Conservation (phyloP, 257 asterid genomes). For the Capsicum rhomboideum region DNA sequence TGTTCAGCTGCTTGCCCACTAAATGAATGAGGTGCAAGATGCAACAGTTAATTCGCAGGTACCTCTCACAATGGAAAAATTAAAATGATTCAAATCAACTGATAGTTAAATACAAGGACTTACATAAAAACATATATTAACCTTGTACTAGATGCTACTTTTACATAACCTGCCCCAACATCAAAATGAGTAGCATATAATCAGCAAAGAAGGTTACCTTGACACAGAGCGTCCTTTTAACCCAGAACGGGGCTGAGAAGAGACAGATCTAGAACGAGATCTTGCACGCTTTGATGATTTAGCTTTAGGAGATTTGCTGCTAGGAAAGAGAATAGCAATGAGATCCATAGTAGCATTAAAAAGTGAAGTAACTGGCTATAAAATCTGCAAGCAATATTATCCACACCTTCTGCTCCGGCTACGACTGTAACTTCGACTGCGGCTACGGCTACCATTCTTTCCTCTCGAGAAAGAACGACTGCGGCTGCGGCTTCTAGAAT, state of each 20-base stretch:
- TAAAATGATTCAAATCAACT: background rate
- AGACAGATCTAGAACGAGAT: constrained; percentile 38
- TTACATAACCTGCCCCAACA: background rate
- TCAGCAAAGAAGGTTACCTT: constrained; percentile 40
- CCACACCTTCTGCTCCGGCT: constrained; percentile 82
- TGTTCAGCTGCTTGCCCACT: background rate
- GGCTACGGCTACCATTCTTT: constrained; percentile 57
- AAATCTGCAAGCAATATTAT: background rate
- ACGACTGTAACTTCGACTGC: constrained; percentile 53
- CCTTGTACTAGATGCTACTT: background rate
- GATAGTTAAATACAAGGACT: background rate
- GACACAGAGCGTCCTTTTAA: constrained; percentile 55
- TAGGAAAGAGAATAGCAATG: background rate
- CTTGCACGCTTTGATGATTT: constrained; percentile 72
- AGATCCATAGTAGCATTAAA: background rate
- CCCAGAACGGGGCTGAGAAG: constrained; percentile 39
- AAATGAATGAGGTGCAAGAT: background rate
- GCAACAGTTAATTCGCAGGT: background rate
- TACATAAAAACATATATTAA: background rate
- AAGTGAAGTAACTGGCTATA: background rate
- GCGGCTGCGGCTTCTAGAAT: constrained; percentile 61
- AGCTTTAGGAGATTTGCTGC: constrained; percentile 92
- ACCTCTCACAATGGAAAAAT: background rate
- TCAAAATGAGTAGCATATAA: background rate
- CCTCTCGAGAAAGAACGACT: constrained; percentile 66